Conservation (phyloP, 1,139 yeast genomes). For the Pneumocystis canis region DNA sequence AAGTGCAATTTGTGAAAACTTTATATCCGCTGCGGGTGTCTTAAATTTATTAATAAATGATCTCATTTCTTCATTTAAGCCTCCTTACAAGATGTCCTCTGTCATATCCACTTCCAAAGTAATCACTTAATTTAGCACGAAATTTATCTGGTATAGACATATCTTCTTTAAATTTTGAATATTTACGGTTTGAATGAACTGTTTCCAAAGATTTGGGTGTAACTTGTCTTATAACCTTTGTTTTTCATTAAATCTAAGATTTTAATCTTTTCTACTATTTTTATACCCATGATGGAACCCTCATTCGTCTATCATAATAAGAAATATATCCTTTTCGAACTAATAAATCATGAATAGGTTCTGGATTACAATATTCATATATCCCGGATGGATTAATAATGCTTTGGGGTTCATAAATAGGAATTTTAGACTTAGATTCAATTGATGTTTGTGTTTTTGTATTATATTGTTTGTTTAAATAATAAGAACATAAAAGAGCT, state of each 20-base stretch:
- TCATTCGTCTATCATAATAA: constrained; percentile 56
- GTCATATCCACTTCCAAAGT: constrained; percentile 89
- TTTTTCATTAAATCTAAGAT: background rate
- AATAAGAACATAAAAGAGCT: background rate
- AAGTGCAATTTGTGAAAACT: constrained; percentile 80
- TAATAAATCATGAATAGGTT: background rate
- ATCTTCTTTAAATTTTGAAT: constrained; percentile 75
- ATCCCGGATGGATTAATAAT: background rate
- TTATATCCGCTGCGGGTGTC: constrained; percentile 97
- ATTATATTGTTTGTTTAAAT: background rate
- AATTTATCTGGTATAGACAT: constrained; percentile 64
- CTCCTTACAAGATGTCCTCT: constrained; percentile 54
- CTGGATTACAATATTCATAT: background rate
- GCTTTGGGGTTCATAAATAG: background rate
- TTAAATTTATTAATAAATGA: constrained; percentile 26
- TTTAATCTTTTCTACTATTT: too few relatives aligned
- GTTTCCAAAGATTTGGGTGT: constrained; percentile 52
- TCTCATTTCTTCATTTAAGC: background rate
- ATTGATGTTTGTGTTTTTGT: background rate
- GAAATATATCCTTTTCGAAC: background rate
- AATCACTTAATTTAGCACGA: constrained; percentile 64
- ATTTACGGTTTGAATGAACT: constrained; percentile 46
- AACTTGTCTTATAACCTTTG: constrained; percentile 61
- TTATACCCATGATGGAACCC: constrained; percentile 70
- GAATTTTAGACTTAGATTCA: background rate